A percentile compares a stretch with the other conserved stretches of the same genome.
These are phyloP conservation scores for Paraurostyla sp. DNA, from an alignment of 73 alveolate genomes.

Conservation along the genomic window DNA sequence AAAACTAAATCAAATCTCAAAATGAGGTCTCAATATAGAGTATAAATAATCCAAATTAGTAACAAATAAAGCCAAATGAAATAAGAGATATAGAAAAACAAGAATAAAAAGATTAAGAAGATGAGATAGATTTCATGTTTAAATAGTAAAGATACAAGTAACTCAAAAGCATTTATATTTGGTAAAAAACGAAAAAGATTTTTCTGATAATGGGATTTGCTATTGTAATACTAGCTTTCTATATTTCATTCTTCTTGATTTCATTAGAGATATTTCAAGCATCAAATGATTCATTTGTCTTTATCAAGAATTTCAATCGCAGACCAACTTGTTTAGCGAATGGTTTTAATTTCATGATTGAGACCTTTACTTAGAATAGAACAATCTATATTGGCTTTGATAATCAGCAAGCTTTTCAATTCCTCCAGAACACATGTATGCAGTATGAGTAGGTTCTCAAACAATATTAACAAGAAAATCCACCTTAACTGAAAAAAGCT, in stretches of 20 bases:
- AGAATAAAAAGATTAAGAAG: background rate
- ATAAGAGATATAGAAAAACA: background rate
- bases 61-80: too few relatives aligned
- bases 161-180: background rate
- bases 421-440: background rate
- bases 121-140: too few relatives aligned
- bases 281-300: background rate
- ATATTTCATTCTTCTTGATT: background rate
- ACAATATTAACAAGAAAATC: background rate
- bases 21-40: too few relatives aligned
- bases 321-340: constrained; percentile 29
- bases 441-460: background rate
- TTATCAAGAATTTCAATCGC: background rate
- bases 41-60: too few relatives aligned
- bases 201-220: background rate
- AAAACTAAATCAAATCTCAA: too few relatives aligned
- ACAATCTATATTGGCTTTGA: background rate
- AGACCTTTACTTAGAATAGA: background rate
- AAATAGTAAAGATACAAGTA: background rate
- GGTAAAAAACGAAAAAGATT: background rate
- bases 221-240: background rate
- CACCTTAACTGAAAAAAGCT: background rate
- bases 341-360: background rate
- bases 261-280: background rate
- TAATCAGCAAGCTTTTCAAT: background rate